Conservation (phyloP, 306 rosid genomes). For the Ormosia emarginata region DNA sequence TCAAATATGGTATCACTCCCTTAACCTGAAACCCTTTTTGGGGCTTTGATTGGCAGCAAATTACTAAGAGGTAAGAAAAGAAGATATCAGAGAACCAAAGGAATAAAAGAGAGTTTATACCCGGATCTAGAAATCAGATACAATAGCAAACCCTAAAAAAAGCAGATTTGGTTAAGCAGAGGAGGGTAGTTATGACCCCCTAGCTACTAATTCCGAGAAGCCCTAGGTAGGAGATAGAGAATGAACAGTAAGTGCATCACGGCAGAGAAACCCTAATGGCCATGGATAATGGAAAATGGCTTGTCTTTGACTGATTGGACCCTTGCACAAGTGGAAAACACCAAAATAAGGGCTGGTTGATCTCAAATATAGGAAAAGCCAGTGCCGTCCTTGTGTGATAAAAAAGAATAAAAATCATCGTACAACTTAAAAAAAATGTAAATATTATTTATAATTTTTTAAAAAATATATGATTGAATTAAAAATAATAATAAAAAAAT, state of each 20-base stretch:
- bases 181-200: background rate
- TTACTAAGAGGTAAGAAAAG: background rate
- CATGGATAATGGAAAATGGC: background rate
- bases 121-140: slow-evolving; percentile 3
- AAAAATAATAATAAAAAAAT: too few relatives aligned
- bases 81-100: background rate
- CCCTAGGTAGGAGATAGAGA: background rate
- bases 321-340: slow-evolving; percentile 8
- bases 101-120: background rate
- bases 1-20: background rate
- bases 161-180: background rate
- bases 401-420: too few relatives aligned
- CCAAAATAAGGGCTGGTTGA: background rate
- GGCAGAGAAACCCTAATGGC: slow-evolving; percentile 25
- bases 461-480: too few relatives aligned
- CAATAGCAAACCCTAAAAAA: background rate
- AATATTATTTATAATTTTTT: too few relatives aligned
- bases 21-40: background rate
- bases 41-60: background rate
- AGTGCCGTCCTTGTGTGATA: slow-evolving; percentile 6
- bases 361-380: background rate
- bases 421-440: too few relatives aligned
- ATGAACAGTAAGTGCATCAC: background rate
- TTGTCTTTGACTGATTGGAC: background rate
- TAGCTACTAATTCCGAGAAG: background rate